phyloP scores from a whole-genome alignment of 306 rosid genomes.

The Abrus pulchellus region DNA sequence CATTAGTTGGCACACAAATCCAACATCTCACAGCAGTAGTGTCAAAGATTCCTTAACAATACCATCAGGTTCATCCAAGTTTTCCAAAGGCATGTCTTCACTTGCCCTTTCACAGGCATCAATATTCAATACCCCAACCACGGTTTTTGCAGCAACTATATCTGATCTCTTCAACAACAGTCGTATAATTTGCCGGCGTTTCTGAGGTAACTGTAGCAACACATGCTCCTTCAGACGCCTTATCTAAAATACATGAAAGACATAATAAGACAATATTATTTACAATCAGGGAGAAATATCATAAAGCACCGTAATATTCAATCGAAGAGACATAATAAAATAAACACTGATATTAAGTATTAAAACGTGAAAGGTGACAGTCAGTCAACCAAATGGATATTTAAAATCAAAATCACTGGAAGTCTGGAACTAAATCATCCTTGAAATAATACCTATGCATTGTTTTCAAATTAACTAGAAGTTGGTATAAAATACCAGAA shows the following conservation, averaged over 20 bases:
- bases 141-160: slow-evolving; percentile 81
- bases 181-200: slow-evolving; percentile 88
- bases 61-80: slow-evolving; percentile 71
- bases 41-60: slow-evolving; percentile 32
- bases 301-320: not conserved
- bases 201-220: slow-evolving; percentile 88
- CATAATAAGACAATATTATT: slow-evolving; percentile 41
- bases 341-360: not conserved
- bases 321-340: not conserved
- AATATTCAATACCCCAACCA: slow-evolving; percentile 54
- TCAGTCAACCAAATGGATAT: slow-evolving; percentile 7
- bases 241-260: slow-evolving; percentile 64
- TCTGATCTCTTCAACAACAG: slow-evolving; percentile 77
- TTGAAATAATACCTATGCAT: not conserved
- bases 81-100: slow-evolving; percentile 55
- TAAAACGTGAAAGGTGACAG: slow-evolving; percentile 8
- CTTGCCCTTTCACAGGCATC: slow-evolving; percentile 51
- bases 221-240: slow-evolving; percentile 95
- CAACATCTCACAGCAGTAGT: slow-evolving; percentile 25
- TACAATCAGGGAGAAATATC: slow-evolving; percentile 30
- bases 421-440: not conserved
- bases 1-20: slow-evolving; percentile 33
- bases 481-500: slow-evolving; percentile 10
- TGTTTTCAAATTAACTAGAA: slow-evolving; percentile 8
- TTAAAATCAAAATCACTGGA: slow-evolving; percentile 3